phyloP scores from a whole-genome alignment of 495 filamentous ascomycete species.

The Niebla homalea region DNA sequence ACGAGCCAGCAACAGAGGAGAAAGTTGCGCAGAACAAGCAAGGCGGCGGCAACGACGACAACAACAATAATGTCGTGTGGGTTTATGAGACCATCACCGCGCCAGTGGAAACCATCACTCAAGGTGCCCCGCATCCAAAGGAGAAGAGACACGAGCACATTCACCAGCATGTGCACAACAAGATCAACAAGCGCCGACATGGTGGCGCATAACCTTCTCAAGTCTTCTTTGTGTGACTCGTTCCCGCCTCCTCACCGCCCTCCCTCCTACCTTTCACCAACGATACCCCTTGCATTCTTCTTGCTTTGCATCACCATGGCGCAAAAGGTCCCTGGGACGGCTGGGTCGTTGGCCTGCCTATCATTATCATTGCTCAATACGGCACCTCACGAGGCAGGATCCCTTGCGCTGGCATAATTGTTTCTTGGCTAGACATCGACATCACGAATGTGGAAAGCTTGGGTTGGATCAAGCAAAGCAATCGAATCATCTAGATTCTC shows the following conservation, averaged over 20 bases:
- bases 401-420: neutral
- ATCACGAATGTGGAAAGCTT: too few relatives aligned
- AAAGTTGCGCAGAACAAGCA: neutral
- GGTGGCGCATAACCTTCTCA: neutral
- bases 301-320: neutral
- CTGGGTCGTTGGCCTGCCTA: neutral
- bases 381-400: neutral
- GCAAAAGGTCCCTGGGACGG: neutral
- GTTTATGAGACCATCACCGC: slow-evolving; percentile 5
- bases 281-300: neutral
- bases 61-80: neutral
- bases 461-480: too few relatives aligned
- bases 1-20: neutral
- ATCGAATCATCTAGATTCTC: too few relatives aligned
- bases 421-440: too few relatives aligned
- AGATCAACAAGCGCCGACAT: slow-evolving; percentile 14
- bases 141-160: slow-evolving; percentile 10
- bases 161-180: slow-evolving; percentile 13
- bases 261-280: neutral
- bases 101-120: neutral
- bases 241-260: neutral
- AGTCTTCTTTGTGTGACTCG: neutral
- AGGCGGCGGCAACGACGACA: neutral
- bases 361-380: neutral
- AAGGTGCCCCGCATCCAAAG: neutral